These are phyloP conservation scores for Dendrothele bispora DNA, from an alignment of 768 basidiomycete species.

Conservation along the genomic window DNA sequence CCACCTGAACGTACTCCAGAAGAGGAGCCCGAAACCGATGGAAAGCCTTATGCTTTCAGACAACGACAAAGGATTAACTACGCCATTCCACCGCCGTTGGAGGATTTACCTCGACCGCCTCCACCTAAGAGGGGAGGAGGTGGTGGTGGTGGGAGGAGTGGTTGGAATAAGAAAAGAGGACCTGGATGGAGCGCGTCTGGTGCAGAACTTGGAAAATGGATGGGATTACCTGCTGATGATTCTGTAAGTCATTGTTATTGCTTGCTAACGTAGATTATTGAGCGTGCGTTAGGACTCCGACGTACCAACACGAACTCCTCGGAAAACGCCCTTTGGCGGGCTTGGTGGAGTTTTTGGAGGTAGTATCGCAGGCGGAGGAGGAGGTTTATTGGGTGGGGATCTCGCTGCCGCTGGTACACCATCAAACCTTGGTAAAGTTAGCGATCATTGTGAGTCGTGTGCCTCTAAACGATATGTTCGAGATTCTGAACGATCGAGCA, in stretches of 20 bases:
- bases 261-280: too few relatives aligned
- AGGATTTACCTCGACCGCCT: constrained; percentile 60
- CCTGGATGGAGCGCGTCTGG: constrained; percentile 81
- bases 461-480: constrained; percentile 21
- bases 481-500: constrained; percentile 28
- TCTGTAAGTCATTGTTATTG: constrained; percentile 44
- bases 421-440: constrained; percentile 83
- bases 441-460: constrained; percentile 79
- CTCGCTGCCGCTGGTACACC: constrained; percentile 76
- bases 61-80: constrained; percentile 74
- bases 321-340: constrained; percentile 62
- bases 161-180: constrained; percentile 41
- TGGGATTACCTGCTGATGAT: constrained; percentile 74
- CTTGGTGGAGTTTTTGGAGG: constrained; percentile 54
- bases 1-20: constrained; percentile 34
- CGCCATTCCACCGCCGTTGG: constrained; percentile 78
- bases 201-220: constrained; percentile 74
- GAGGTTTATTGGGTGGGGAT: constrained; percentile 63
- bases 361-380: constrained; percentile 48
- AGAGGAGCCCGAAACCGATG: constrained; percentile 46
- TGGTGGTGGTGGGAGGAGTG: constrained; percentile 29
- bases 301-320: constrained; percentile 58
- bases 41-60: constrained; percentile 64
- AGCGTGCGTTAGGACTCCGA: constrained; percentile 66
- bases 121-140: constrained; percentile 35